phyloP scores from a whole-genome alignment of 768 basidiomycete genomes.

The Tulasnella sp. region DNA sequence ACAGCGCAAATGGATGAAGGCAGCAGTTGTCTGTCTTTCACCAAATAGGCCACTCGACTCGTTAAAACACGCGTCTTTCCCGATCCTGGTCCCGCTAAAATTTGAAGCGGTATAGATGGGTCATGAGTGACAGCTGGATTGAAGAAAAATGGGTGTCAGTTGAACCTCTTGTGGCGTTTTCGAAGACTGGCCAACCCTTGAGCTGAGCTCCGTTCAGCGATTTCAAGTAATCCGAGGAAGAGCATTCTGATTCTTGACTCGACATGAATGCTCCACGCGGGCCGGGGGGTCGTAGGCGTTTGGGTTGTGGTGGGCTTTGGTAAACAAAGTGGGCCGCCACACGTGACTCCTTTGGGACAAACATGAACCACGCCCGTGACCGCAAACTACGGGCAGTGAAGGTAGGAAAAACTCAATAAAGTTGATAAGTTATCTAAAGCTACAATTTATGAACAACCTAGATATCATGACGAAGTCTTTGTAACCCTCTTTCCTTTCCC shows the following conservation, averaged over 20 bases:
- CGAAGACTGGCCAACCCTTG: conserved; percentile 29
- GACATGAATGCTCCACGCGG: neutral
- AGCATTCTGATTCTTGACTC: neutral
- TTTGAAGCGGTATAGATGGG: conserved; percentile 68
- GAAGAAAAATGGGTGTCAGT: neutral
- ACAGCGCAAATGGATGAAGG: conserved; percentile 73
- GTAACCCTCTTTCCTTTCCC: neutral
- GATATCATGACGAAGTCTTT: conserved; percentile 9
- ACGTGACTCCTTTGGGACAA: neutral
- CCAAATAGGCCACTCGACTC: conserved; percentile 68
- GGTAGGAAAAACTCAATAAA: neutral
- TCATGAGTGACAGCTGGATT: conserved; percentile 65
- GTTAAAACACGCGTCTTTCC: conserved; percentile 62
- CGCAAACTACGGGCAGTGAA: neutral
- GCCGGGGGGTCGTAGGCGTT: neutral
- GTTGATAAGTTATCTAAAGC: conserved; percentile 17
- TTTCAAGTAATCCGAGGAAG: conserved; percentile 30
- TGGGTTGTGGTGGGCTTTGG: neutral
- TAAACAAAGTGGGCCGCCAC: neutral
- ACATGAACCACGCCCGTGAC: neutral
- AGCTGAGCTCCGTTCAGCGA: conserved; percentile 36
- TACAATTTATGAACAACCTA: conserved; percentile 18
- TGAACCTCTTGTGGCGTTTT: neutral
- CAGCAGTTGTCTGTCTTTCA: conserved; percentile 54
- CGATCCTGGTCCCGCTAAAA: conserved; percentile 79